Evolutionary conservation across 768 basidiomycete genomes (phyloP).

Genomic region (Termitomyces sp.): DNA sequence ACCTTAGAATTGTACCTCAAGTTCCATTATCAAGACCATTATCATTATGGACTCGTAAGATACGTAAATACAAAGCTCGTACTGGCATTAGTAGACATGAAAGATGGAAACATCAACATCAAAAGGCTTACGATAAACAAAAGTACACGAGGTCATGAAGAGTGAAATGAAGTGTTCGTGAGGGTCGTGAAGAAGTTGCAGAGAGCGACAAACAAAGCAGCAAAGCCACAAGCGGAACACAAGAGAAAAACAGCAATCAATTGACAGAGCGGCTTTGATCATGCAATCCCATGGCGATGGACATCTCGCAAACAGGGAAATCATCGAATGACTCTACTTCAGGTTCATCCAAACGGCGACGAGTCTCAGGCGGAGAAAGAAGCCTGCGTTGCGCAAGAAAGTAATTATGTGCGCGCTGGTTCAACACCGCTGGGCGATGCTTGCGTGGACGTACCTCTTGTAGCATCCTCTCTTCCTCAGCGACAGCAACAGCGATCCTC

Average conservation of each 20-base stretch:
- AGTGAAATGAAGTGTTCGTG: not conserved
- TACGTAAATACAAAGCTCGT: not conserved
- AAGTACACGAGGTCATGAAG: not conserved
- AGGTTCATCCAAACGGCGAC: not conserved
- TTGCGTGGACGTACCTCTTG: not conserved
- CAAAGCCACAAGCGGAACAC: not conserved
- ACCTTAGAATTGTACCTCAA: not conserved
- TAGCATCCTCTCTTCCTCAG: not conserved
- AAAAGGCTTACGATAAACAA: not conserved
- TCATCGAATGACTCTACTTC: slow-evolving; percentile 1
- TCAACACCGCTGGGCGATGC: not conserved
- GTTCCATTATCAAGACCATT: not conserved
- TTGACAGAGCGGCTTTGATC: not conserved
- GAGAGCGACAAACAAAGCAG: not conserved
- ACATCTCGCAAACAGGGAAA: slow-evolving; percentile 15
- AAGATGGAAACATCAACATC: not conserved
- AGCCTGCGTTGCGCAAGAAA: not conserved
- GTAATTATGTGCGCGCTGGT: not conserved
- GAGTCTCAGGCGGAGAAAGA: not conserved
- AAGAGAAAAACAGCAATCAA: not conserved
- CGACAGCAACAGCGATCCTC: not conserved
- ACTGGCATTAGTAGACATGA: not conserved
- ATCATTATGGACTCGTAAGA: not conserved
- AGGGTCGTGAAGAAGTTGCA: not conserved
- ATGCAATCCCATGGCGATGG: slow-evolving; percentile 15